Evolutionary conservation across 345 rosid genomes (phyloP).

Genomic region (Melaleuca quinquenervia): DNA sequence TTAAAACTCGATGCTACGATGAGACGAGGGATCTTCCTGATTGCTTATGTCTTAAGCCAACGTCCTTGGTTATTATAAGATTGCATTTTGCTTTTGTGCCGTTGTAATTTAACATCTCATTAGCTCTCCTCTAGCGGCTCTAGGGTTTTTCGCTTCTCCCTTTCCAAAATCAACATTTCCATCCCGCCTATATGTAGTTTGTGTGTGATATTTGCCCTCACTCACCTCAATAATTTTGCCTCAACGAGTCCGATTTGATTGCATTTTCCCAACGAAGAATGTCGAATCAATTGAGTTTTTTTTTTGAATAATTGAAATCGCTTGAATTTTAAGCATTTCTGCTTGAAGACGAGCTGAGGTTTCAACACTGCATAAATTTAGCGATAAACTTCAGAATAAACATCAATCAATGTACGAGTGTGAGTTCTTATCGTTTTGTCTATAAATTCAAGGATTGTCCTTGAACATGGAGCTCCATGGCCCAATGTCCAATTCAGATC

Average conservation of each 20-base stretch:
- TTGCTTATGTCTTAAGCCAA: too few species aligned
- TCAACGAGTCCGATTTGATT: not conserved
- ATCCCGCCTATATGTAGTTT: rapidly evolving
- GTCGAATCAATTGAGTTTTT: not conserved
- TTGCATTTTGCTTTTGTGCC: too few species aligned
- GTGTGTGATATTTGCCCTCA: not conserved
- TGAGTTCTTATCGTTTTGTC: not conserved
- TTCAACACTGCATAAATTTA: not conserved
- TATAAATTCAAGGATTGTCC: not conserved
- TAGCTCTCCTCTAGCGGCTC: too few species aligned
- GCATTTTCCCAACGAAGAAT: not conserved
- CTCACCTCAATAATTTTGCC: rapidly evolving
- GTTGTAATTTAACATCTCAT: too few species aligned
- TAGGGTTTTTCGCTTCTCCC: not conserved
- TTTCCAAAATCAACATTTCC: not conserved
- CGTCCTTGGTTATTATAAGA: too few species aligned
- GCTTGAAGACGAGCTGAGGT: rapidly evolving
- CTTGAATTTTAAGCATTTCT: rapidly evolving
- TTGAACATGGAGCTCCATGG: not conserved
- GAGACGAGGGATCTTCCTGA: rapidly evolving
- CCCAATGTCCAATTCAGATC: not conserved
- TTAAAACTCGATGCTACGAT: not conserved
- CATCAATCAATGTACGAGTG: not conserved
- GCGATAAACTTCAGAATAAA: not conserved
- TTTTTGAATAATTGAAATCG: not conserved